Evolutionary conservation across 345 rosid genomes (phyloP).

Genomic region (Durio zibethinus): DNA sequence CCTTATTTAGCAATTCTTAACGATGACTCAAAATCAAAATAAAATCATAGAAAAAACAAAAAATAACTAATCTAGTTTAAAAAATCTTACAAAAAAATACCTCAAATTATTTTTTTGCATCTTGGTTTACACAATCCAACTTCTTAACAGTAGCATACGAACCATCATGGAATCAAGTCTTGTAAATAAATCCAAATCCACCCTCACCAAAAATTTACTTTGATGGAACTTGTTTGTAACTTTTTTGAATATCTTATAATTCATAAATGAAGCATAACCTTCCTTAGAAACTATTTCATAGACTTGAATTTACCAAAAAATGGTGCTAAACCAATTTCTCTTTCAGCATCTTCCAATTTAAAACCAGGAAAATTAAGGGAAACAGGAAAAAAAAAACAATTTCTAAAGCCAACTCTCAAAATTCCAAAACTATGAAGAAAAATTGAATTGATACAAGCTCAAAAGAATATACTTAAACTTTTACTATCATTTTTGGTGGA

Average conservation of each 20-base stretch:
- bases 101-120: conserved; percentile 73
- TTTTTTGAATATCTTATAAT: conserved; percentile 62
- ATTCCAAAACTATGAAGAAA: conserved; percentile 5
- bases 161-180: conserved; percentile 57
- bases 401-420: background rate
- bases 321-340: conserved; percentile 44
- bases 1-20: conserved; percentile 65
- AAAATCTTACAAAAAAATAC: conserved; percentile 25
- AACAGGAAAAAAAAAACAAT: conserved; percentile 15
- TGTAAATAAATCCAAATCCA: conserved; percentile 85
- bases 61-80: background rate
- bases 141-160: conserved; percentile 76
- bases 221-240: conserved; percentile 66
- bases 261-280: conserved; percentile 50
- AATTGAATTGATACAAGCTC: background rate
- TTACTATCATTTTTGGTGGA: conserved; percentile 33
- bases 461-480: conserved; percentile 43
- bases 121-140: conserved; percentile 59
- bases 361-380: conserved; percentile 10
- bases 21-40: conserved; percentile 6
- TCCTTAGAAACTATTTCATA: conserved; percentile 43
- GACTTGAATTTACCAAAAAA: conserved; percentile 53
- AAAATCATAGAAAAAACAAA: background rate
- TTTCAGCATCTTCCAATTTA: conserved; percentile 43
- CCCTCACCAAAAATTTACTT: conserved; percentile 76